Evolutionary conservation across 768 basidiomycete species (phyloP).

Genomic region (Leccinum rimulosum): DNA sequence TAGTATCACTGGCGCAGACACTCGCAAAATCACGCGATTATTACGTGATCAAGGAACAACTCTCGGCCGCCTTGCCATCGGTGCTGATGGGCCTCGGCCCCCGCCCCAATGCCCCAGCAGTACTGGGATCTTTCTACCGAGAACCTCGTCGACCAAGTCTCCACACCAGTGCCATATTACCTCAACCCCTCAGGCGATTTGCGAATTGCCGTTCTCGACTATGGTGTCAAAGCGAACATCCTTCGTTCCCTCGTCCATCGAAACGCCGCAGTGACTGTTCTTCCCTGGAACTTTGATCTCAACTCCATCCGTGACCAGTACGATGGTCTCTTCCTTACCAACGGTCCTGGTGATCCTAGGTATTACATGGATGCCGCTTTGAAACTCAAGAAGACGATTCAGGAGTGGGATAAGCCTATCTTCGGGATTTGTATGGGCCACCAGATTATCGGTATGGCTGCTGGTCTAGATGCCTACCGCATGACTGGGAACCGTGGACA

Average conservation of each 20-base stretch:
- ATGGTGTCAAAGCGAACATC: slow-evolving; percentile 98
- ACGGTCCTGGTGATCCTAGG: slow-evolving; percentile 93
- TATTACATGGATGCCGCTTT: slow-evolving; percentile 84
- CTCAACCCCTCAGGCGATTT: slow-evolving; percentile 86
- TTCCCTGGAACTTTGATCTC: slow-evolving; percentile 99
- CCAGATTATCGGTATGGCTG: slow-evolving; percentile 96
- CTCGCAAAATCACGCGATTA: slow-evolving; percentile 90
- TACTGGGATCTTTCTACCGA: slow-evolving; percentile 93
- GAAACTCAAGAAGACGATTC: slow-evolving; percentile 75
- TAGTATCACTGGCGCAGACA: slow-evolving; percentile 95
- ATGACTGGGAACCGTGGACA: slow-evolving; percentile 99
- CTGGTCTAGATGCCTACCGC: slow-evolving; percentile 92
- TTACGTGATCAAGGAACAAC: slow-evolving; percentile 97
- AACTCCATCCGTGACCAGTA: slow-evolving; percentile 85
- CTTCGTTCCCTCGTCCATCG: slow-evolving; percentile 83
- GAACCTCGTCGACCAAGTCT: slow-evolving; percentile 93
- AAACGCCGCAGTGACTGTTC: no score
- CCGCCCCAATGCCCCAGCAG: slow-evolving; percentile 60
- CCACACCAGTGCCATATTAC: slow-evolving; percentile 78
- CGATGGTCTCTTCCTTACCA: slow-evolving; percentile 94
- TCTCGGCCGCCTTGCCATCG: slow-evolving; percentile 85
- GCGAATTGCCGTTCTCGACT: slow-evolving; percentile 94
- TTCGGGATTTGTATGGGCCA: slow-evolving; percentile 99
- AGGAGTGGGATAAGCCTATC: slow-evolving; percentile 90
- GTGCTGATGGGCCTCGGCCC: slow-evolving; percentile 60